Base-by-base conservation (phyloP, 2,329 filamentous ascomycete species). In the Penicillium sp. region DNA sequence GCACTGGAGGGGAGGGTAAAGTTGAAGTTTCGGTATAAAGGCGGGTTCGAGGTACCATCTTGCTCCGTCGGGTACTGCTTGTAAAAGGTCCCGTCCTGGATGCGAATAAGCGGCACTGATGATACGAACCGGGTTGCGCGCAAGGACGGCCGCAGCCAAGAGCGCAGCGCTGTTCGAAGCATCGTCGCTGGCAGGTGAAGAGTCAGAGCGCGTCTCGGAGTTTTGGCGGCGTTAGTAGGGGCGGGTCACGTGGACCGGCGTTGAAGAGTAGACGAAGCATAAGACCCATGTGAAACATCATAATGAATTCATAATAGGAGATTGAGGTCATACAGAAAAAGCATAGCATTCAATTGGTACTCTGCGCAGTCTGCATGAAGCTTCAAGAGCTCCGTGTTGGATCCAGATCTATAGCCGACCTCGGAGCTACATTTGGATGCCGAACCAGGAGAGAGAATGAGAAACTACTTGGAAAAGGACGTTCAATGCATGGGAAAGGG, bases 1-100 rank as follows among this genome's bases (percentile, higher is more conserved):
- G 3, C 9, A 40, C 63, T 4, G 4, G 84, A 83, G 0, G 86
- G 81, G 0, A 97, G 72, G 33, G 79, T 78, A 64, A 96, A 88
- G 47, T 70, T 82, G 58, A 96, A 67, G 46, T 83, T 75, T 3
- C 79, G 76, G 66, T 95, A 95, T 3, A 96, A 74, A 4, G 88
- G 77, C 20, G 83, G 84, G 65, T 93, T 65, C 33, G 74, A 66
- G 15, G 70, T 63, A 25, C 65, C 57, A 47, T 73, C 61, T 40
- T 68, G 61, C 28, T 68, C 55, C 3, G 78, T 78, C 10, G 88
- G 88, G 67, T 91, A 85, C 43, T 84, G 80, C 35, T 84, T 82
- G 72, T 92, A 95, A 70, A 95, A 95, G 0, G 88, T 92, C 68
- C 81, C 90, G 73, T 90, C 84, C 62, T 79, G 66, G 64, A 95